These are phyloP conservation scores for Nitzschia sp. DNA, from an alignment of 108 stramenopile species.

Conservation along the genomic window DNA sequence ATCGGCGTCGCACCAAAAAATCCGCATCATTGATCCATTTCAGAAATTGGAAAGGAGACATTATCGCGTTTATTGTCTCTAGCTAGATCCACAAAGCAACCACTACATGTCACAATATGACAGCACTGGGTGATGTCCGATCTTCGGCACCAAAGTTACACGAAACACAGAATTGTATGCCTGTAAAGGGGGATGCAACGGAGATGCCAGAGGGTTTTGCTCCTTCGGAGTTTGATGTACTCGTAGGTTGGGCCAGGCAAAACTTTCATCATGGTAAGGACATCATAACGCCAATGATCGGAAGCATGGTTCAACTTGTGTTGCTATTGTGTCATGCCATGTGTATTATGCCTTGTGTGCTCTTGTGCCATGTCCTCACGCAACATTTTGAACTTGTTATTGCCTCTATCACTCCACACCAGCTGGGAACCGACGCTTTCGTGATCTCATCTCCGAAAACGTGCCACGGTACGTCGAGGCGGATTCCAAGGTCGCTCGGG, in stretches of 20 bases:
- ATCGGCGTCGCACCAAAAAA: too few relatives aligned
- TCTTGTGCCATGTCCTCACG: background rate
- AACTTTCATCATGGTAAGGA: conserved; percentile 37
- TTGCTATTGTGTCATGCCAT: background rate
- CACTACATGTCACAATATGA: background rate
- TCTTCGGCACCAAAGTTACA: background rate
- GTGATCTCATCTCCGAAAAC: conserved; percentile 29
- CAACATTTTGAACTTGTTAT: background rate
- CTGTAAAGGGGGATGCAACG: background rate
- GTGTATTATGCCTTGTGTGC: background rate
- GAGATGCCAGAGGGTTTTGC: conserved; percentile 29
- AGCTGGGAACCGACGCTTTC: conserved; percentile 43
- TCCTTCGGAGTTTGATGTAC: conserved; percentile 35
- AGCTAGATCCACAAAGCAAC: too few relatives aligned
- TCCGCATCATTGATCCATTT: too few relatives aligned
- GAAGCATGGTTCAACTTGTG: background rate
- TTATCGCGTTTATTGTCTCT: too few relatives aligned
- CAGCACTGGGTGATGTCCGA: background rate
- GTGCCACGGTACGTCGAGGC: conserved; percentile 31
- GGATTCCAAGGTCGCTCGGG: conserved; percentile 26
- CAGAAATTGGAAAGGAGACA: too few relatives aligned
- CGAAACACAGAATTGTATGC: conserved; percentile 12
- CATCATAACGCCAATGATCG: conserved; percentile 25
- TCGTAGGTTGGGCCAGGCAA: conserved; percentile 36
- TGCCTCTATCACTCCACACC: background rate